Evolutionary conservation across 2,329 filamentous ascomycete species (phyloP).

Genomic region (Amauroascus verrucosus): DNA sequence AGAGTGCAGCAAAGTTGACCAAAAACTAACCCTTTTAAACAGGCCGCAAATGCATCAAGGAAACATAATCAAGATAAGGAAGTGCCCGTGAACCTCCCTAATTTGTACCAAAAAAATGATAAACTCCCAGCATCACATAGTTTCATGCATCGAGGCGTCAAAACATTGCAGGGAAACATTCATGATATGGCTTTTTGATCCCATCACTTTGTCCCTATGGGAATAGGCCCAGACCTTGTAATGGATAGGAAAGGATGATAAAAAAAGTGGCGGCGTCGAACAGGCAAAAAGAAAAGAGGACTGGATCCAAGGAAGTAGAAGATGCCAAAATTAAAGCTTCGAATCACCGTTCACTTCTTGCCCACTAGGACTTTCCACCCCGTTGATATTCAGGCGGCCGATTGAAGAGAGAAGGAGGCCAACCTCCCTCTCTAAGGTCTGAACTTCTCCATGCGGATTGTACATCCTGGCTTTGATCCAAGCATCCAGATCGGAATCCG

Average conservation of each 20-base stretch:
- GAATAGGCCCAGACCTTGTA: background rate
- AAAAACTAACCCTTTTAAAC: background rate
- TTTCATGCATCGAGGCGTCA: background rate
- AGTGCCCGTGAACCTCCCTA: background rate
- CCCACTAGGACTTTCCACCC: constrained; percentile 10
- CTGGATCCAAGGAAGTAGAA: background rate
- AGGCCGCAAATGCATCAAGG: constrained; percentile 5
- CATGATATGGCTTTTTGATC: constrained; percentile 7
- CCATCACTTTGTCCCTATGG: background rate
- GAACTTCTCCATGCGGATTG: constrained; percentile 40
- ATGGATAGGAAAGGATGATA: background rate
- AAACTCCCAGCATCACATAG: background rate
- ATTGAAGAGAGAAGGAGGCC: constrained; percentile 32
- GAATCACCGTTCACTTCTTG: constrained; percentile 12
- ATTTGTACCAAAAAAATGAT: background rate
- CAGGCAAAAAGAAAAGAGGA: constrained; percentile 4
- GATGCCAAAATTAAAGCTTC: constrained; percentile 7
- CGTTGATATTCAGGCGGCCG: constrained; percentile 16
- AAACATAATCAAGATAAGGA: background rate
- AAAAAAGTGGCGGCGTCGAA: background rate
- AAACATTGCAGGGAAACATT: background rate
- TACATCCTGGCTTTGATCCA: constrained; percentile 44
- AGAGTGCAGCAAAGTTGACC: background rate
- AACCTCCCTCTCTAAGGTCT: constrained; percentile 39
- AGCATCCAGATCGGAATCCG: constrained; percentile 35